Evolutionary conservation across 2,329 filamentous ascomycete species (phyloP).

Genomic region (Botrytis cinerea): DNA sequence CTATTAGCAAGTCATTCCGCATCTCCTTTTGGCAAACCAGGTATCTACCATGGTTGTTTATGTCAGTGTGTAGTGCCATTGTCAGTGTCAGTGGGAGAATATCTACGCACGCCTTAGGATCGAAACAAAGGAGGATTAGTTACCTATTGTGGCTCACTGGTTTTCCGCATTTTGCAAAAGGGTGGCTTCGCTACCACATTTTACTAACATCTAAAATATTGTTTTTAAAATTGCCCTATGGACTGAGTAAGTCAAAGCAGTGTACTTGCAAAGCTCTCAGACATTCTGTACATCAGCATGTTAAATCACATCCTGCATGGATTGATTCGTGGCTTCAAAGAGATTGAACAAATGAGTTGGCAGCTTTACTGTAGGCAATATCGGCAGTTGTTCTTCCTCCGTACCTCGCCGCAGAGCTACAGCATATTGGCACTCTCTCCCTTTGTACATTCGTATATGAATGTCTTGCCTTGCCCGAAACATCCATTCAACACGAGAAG

Average conservation of each 20-base stretch:
- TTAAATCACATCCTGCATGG: constrained; percentile 4
- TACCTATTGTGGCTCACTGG: constrained; percentile 7
- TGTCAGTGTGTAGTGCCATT: constrained; percentile 9
- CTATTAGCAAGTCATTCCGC: background rate
- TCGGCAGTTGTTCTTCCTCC: constrained; percentile 1
- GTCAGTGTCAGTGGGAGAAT: background rate
- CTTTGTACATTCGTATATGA: constrained; percentile 10
- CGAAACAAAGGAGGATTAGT: constrained; percentile 9
- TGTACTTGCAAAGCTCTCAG: constrained; percentile 5
- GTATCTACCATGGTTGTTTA: constrained; percentile 1
- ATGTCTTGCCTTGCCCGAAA: constrained; percentile 18
- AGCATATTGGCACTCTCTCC: background rate
- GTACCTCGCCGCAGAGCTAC: constrained; percentile 14
- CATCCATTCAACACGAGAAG: constrained; percentile 11
- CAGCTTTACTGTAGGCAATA: background rate
- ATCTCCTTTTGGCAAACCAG: background rate
- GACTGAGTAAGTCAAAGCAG: background rate
- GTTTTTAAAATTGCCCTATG: background rate
- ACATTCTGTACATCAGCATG: constrained; percentile 12
- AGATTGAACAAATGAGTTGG: background rate
- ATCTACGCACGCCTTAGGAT: constrained; percentile 1
- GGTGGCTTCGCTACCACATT: background rate
- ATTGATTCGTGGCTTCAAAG: constrained; percentile 8
- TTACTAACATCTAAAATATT: background rate
- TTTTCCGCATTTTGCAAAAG: background rate